Base-by-base conservation (phyloP, 2,329 filamentous ascomycete species). In the Aspergillus neotritici region DNA sequence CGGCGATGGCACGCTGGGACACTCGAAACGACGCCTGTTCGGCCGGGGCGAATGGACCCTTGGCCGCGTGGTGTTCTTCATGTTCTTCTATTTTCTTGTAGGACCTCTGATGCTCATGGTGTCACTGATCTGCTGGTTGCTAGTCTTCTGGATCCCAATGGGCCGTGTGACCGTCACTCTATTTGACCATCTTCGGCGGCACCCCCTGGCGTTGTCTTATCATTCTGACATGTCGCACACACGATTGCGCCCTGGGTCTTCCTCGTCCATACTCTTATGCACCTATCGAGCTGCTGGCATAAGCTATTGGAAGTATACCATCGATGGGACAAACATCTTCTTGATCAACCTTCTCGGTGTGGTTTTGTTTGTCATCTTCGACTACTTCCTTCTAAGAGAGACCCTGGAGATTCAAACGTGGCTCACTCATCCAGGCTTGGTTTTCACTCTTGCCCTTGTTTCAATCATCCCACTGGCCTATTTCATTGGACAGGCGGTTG, bases 141-240 rank as follows among this genome's bases (percentile, higher is more conserved):
- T 97, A 53, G 93, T 98, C 45, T 98, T 98, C 71, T 90, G 83
- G 74, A 98, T 98, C 41, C 94, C 93, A 7, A 98, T 98, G 93
- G 94, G 90, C 57, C 94, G 94, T 63, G 87, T 95, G 32, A 94
- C 89, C 3, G 78, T 91, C 49, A 79, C 97, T 44, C 74, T 98
- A 11, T 87, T 95, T 62, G 84, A 91, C 65, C 94, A 98, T 65
- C 78, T 98, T 16, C 83, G 91, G 41, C 84, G 93, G 36, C 93
- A 97, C 66, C 93, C 93, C 13, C 74, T 98, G 32, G 91, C 94
- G 1, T 71, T 98, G 46, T 91, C 88, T 1, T 98, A 98, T 65
- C 87, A 97, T 67, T 87, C 87, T 8, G 90, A 95, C 62, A 82
- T 80, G 44, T 77, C 82, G 44, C 86, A 85, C 58, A 82, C 86